Conservation (phyloP, 441 rosid species). For the Populus hybrid region DNA sequence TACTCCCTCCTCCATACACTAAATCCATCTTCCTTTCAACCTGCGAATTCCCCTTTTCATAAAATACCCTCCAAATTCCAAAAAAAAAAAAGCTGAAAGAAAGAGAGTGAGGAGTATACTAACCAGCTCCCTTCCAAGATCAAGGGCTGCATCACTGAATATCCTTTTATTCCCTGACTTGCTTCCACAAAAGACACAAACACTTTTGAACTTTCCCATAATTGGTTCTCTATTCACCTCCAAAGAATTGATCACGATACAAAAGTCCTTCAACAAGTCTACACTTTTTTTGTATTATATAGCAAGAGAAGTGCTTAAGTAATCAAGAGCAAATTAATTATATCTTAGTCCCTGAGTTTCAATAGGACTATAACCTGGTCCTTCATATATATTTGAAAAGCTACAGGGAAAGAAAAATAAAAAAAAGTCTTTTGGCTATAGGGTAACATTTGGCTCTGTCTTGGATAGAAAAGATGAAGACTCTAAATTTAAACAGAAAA, state of each 20-base stretch:
- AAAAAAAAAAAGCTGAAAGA: neutral
- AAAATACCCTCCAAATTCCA: neutral
- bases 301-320: neutral
- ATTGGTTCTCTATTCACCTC: neutral
- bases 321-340: neutral
- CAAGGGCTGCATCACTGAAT: conserved; percentile 44
- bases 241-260: neutral
- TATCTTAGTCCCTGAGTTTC: neutral
- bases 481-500: too few relatives aligned
- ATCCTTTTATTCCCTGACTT: conserved; percentile 38
- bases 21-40: conserved; percentile 39
- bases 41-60: conserved; percentile 18
- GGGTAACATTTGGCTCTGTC: too few relatives aligned
- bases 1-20: conserved; percentile 54
- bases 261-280: neutral
- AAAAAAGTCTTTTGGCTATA: too few relatives aligned
- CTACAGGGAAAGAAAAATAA: too few relatives aligned
- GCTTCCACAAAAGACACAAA: conserved; percentile 53
- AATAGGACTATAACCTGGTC: neutral
- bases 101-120: neutral
- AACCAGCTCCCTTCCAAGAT: conserved; percentile 42
- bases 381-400: neutral
- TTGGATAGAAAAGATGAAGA: too few relatives aligned
- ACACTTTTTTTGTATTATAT: neutral
- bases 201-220: conserved; percentile 47